Base-by-base conservation (phyloP, 2,329 filamentous ascomycete genomes). In the Fusarium odoratissimum region DNA sequence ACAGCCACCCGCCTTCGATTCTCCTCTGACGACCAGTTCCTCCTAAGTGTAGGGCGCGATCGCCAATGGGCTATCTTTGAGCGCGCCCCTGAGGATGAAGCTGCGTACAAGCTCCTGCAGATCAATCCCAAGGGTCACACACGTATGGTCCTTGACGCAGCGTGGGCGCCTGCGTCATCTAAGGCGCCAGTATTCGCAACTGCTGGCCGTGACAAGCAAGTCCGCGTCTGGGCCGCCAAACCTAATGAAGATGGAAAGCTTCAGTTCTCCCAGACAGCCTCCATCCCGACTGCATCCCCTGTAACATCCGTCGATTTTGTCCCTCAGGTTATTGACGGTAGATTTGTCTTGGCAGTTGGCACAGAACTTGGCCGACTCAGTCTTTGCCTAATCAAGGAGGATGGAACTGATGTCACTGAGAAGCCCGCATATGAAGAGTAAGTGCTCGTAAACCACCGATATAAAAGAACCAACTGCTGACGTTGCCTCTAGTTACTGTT, bases 1-100 rank as follows among this genome's bases (percentile, higher is more conserved):
- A 99, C 96, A 0, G 92, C 95, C 30, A 95, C 95, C 1, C 88
- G 93, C 21, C 84, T 99, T 40, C 87, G 91, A 13, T 99, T 98
- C 83, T 95, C 93, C 0, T 78, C 82, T 0, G 92, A 95, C 75
- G 93, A 96, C 79, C 80, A 80, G 14, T 91, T 90, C 68, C 86
- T 99, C 21, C 86, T 99, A 5, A 98, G 94, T 70, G 95, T 98
- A 3, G 95, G 96, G 5, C 87, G 96, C 67, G 96, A 99, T 81
- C 87, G 96, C 17, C 94, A 97, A 81, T 99, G 95, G 95, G 91
- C 91, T 1, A 85, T 98, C 2, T 99, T 95, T 80, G 84, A 89
- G 75, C 86, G 90, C 42, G 83, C 83, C 38, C 79, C 78, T 10
- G 79, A 74, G 38, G 76, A 72, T 16, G 78, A 80, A 3, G 75